Evolutionary conservation across 306 rosid genomes (phyloP), one percentile per base, ranked within the genome.

Genomic region (Comarum palustre): DNA sequence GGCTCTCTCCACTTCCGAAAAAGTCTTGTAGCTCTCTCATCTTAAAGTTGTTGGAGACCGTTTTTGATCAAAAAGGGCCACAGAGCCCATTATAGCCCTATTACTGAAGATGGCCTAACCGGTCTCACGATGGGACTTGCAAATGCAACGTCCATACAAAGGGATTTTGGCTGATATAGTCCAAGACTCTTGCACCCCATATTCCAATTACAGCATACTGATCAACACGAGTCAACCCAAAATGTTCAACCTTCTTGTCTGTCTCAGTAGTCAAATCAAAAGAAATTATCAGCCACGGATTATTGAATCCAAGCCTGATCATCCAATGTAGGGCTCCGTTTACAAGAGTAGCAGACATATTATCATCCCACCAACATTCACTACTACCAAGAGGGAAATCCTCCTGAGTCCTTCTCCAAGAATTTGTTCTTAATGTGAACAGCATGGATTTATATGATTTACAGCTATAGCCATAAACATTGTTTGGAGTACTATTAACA

Each of bases 301-400:
- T 1, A 22, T 8, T 55, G 2, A 0, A 3, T 54, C 31, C 61
- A 22, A 1, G 16, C 29, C 2, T 54, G 31, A 29, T 29, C 15
- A 54, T 54, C 61, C 31, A 54, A 54, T 54, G 61, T 22, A 54
- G 61, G 22, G 61, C 61, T 22, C 61, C 61, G 22, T 24, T 54
- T 22, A 54, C 61, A 54, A 22, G 31, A 54, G 31, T 54, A 10
- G 61, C 61, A 54, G 7, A 54, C 16, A 1, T 0, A 4, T 8
- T 0, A 54, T 24, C 16, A 1, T 0, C 6, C 31, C 7, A 2
- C 24, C 6, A 1, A 54, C 2, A 2, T 1, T 15, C 4, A 54
- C 7, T 3, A 54, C 22, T 3, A 54, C 22, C 61, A 54, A 9
- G 15, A 52, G 61, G 61, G 31, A 54, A 54, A 54, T 22, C 61